Percentiles rank a stretch among this genome's conserved stretches.
These are phyloP conservation scores for Scheffersomyces segobiensis DNA, from an alignment of 1,139 yeast species.

Conservation along the genomic window DNA sequence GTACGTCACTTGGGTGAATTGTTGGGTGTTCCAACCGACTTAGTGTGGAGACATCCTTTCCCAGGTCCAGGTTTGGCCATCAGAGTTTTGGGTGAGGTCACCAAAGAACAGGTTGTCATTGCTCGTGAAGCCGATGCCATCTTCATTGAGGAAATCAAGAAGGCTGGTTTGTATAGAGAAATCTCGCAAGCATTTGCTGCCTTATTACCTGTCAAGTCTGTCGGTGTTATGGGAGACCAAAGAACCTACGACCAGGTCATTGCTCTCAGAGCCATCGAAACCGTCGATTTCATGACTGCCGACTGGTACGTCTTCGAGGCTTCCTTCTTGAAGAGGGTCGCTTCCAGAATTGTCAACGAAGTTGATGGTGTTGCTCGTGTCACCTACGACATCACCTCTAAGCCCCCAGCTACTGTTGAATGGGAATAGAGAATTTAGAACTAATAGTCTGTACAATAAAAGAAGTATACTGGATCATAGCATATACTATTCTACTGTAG, in stretches of 20 bases:
- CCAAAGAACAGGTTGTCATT: conserved; percentile 86
- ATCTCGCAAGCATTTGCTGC: conserved; percentile 99
- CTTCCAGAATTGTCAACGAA: conserved; percentile 96
- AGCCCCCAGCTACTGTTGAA: conserved; percentile 99
- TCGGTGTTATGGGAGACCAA: conserved; percentile 99
- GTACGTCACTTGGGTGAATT: conserved; percentile 95
- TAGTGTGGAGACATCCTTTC: conserved; percentile 99
- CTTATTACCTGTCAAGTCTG: conserved; percentile 93
- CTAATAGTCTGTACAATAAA: conserved; percentile 3
- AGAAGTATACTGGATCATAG: background rate
- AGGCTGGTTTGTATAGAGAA: conserved; percentile 88
- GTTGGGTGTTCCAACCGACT: conserved; percentile 92
- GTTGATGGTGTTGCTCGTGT: conserved; percentile 99
- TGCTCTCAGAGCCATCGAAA: conserved; percentile 97
- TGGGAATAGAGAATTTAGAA: conserved; percentile 71
- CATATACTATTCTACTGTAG: too few species aligned
- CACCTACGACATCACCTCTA: conserved; percentile 96
- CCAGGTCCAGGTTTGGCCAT: conserved; percentile 99
- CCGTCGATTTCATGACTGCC: conserved; percentile 98
- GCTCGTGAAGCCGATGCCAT: conserved; percentile 97
- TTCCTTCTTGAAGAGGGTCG: conserved; percentile 85
- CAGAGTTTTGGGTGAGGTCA: conserved; percentile 95
- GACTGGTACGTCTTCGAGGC: conserved; percentile 98
- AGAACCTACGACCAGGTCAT: conserved; percentile 99
- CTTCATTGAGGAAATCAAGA: conserved; percentile 91